Percentiles rank a stretch among this genome's conserved stretches.
phyloP scores from a whole-genome alignment of 768 basidiomycete genomes.

The Ramaria rubella region DNA sequence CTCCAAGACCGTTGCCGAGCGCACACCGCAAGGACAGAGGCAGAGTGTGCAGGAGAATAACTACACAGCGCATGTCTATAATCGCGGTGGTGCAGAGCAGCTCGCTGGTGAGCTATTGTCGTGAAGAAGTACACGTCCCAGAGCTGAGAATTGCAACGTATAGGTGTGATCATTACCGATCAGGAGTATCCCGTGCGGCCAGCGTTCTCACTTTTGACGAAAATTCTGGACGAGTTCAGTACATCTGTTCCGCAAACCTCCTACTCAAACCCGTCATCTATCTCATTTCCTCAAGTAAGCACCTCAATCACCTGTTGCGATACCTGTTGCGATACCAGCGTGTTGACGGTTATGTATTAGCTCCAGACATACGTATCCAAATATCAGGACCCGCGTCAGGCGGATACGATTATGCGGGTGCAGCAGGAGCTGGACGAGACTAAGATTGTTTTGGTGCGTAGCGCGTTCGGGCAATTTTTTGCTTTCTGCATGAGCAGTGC shows the following conservation, averaged over 20 bases:
- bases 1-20: constrained; percentile 84
- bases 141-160: constrained; percentile 10
- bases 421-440: constrained; percentile 98
- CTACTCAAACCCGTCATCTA: constrained; percentile 57
- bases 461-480: not conserved
- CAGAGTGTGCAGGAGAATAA: constrained; percentile 93
- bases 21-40: constrained; percentile 81
- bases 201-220: constrained; percentile 90
- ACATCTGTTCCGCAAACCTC: constrained; percentile 68
- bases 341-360: constrained; percentile 24
- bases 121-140: not conserved
- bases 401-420: constrained; percentile 96
- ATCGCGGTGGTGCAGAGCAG: constrained; percentile 78
- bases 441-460: constrained; percentile 89
- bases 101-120: constrained; percentile 58
- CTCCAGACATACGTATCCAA: constrained; percentile 74
- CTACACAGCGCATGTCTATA: constrained; percentile 91
- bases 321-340: not conserved
- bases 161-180: constrained; percentile 90
- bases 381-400: constrained; percentile 96
- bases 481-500: not conserved
- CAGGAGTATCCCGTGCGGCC: constrained; percentile 95
- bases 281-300: constrained; percentile 53
- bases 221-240: constrained; percentile 88
- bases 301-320: not conserved